Percentiles rank a stretch among this genome's conserved stretches.
Evolutionary conservation across 2,329 filamentous ascomycete genomes (phyloP).

Genomic region (Fusarium graminum): DNA sequence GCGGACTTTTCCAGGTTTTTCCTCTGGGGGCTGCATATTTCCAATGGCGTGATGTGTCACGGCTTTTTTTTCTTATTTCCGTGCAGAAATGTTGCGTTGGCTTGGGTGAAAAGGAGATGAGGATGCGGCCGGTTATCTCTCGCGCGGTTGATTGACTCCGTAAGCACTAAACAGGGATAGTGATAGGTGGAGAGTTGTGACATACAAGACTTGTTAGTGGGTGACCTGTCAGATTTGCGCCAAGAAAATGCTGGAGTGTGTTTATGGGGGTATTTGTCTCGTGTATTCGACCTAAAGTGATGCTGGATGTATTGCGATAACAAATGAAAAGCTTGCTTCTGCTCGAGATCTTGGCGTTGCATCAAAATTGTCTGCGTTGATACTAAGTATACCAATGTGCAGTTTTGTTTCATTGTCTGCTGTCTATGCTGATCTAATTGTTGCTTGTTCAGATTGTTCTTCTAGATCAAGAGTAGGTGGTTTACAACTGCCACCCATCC

Average conservation of each 20-base stretch:
- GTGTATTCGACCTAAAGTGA: conserved; percentile 5
- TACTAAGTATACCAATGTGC: too few species aligned
- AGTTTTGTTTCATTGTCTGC: too few species aligned
- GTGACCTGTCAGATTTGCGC: neutral
- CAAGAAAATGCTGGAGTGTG: neutral
- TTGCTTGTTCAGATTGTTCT: too few species aligned
- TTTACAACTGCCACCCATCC: too few species aligned
- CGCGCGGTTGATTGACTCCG: neutral
- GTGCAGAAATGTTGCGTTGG: neutral
- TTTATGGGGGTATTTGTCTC: neutral
- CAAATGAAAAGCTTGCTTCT: too few species aligned
- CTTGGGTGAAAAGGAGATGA: neutral
- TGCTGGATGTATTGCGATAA: neutral
- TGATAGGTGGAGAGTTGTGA: neutral
- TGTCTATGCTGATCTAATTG: too few species aligned
- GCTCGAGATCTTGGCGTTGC: too few species aligned
- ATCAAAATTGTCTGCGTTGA: neutral
- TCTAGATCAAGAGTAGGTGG: too few species aligned
- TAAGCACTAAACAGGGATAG: conserved; percentile 22
- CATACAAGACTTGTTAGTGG: neutral
- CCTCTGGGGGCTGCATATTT: neutral
- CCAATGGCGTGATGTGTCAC: neutral
- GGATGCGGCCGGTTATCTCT: neutral
- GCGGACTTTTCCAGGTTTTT: conserved; percentile 1
- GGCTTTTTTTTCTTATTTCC: neutral